Evolutionary conservation across 202 grass and related monocot genomes (phyloP), one percentile per base, ranked within the genome.

Genomic region (Digitaria exilis): DNA sequence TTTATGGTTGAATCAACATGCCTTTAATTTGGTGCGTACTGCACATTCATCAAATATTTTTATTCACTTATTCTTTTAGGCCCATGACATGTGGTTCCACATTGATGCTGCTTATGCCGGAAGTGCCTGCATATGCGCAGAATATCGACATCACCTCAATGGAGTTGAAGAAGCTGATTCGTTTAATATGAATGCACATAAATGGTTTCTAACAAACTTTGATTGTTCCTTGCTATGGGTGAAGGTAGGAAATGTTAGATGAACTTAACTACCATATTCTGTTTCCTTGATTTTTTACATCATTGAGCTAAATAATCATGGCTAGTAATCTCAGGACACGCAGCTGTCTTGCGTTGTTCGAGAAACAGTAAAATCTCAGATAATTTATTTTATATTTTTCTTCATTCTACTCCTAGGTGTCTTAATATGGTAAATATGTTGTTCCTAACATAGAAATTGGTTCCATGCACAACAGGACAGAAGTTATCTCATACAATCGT

Each of bases 171-270:
- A 87, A 76, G 94, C 94, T 41, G 89, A 97, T 87, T 97, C 94
- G 42, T 91, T 97, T 83, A 83, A 88, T 75, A 88, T 97, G 88
- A 93, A 97, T 79, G 91, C 94, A 22, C 94, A 97, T 68, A 97
- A 93, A 84, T 97, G 94, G 94, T 93, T 97, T 75, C 89, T 97
- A 55, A 91, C 94, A 32, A 93, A 90, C 57, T 89, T 97, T 11
- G 94, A 97, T 77, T 97, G 94, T 88, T 97, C 91, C 11, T 82
- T 92, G 52, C 76, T 93, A 50, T 97, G 91, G 94, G 86, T 97
- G 75, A 89, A 97, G 84, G 91, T 91, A 87, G 54, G 54, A 9
- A 35, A 70, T 81, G 44, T 69, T 39, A 39, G 49, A 80, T 68
- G 56, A 56, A 32, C 42, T 21, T 34, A 65, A 56, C 76, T 62